Conservation (phyloP, 2,329 filamentous ascomycete genomes). For the Sporothrix sp. region DNA sequence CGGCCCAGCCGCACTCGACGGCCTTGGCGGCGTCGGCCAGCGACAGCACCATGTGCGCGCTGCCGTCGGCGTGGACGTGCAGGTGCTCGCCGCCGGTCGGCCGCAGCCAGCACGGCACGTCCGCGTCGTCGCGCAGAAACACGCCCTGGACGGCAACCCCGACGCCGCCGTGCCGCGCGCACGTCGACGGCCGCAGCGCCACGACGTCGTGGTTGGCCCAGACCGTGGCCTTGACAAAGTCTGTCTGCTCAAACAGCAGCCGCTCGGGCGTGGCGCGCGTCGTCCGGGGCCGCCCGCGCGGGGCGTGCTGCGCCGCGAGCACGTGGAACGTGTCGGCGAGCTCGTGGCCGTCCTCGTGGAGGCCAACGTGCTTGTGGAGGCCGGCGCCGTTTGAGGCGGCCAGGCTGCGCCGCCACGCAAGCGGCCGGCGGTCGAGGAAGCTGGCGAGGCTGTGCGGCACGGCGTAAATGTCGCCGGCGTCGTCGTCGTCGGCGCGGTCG, state of each 20-base stretch:
- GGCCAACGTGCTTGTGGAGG: not conserved
- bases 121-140: constrained; percentile 17
- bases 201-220: constrained; percentile 25
- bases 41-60: constrained; percentile 29
- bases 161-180: constrained; percentile 22
- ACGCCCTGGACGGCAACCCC: constrained; percentile 21
- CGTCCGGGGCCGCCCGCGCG: not conserved
- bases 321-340: not conserved
- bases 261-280: not conserved
- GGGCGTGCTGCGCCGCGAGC: not conserved
- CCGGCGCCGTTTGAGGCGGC: not conserved
- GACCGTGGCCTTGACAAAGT: constrained; percentile 16
- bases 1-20: constrained; percentile 31
- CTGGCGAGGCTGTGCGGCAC: constrained; percentile 3
- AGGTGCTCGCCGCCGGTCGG: constrained; percentile 26
- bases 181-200: constrained; percentile 19
- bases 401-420: constrained; percentile 13
- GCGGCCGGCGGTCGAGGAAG: constrained; percentile 11
- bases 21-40: constrained; percentile 29
- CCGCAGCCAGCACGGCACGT: constrained; percentile 12
- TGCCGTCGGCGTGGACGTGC: constrained; percentile 32
- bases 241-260: constrained; percentile 13
- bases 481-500: not conserved
- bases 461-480: not conserved
- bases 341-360: not conserved